Conservation (phyloP, 2,329 filamentous ascomycete species). For the Fusarium buxicola region DNA sequence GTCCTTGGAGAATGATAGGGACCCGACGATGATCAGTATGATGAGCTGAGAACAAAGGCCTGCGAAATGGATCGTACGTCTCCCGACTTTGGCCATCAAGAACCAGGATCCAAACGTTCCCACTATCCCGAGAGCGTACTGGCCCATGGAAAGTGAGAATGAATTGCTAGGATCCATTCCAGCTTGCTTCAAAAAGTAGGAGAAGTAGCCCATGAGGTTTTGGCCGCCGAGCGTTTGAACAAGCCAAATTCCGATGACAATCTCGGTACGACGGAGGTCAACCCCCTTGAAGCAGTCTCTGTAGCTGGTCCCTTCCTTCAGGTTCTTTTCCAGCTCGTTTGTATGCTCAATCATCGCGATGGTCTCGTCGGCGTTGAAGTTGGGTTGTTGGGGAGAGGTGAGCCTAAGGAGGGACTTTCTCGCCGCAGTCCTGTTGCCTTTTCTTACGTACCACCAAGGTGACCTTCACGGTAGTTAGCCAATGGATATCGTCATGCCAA, state of each 20-base stretch:
- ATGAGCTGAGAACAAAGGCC: slow-evolving; percentile 57
- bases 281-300: slow-evolving; percentile 64
- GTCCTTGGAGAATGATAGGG: slow-evolving; percentile 51
- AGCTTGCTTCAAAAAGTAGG: slow-evolving; percentile 60
- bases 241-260: slow-evolving; percentile 62
- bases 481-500: fast-evolving
- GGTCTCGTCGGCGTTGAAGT: slow-evolving; percentile 59
- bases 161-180: slow-evolving; percentile 58
- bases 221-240: slow-evolving; percentile 62
- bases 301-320: slow-evolving; percentile 59
- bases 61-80: slow-evolving; percentile 61
- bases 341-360: slow-evolving; percentile 67
- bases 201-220: slow-evolving; percentile 62
- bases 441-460: slow-evolving; percentile 64
- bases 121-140: slow-evolving; percentile 62
- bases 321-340: slow-evolving; percentile 60
- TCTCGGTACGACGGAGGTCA: slow-evolving; percentile 65
- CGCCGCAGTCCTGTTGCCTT: slow-evolving; percentile 55
- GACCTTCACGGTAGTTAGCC: slow-evolving; percentile 48
- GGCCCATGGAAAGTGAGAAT: slow-evolving; percentile 59
- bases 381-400: slow-evolving; percentile 52
- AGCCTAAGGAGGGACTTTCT: slow-evolving; percentile 56
- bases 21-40: slow-evolving; percentile 56
- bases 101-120: slow-evolving; percentile 65
- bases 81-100: slow-evolving; percentile 61